Evolutionary conservation across 441 rosid species (phyloP).

Genomic region (Mallotus japonicus): DNA sequence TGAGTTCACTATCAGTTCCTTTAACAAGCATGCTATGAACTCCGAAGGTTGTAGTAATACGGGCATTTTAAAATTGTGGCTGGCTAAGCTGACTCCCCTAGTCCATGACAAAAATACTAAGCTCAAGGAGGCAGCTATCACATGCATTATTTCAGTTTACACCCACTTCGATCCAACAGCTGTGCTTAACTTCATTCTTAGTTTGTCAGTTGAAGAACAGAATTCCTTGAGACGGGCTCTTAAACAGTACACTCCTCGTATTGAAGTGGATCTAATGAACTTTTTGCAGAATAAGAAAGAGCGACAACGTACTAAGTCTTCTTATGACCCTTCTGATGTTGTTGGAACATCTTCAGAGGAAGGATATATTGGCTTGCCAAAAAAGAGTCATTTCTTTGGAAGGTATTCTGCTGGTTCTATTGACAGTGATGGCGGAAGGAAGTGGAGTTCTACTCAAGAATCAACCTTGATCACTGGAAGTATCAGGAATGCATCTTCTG

Average conservation of each 20-base stretch:
- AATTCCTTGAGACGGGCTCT: conserved; percentile 90
- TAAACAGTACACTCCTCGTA: conserved; percentile 93
- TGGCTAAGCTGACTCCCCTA: conserved; percentile 83
- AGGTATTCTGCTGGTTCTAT: conserved; percentile 80
- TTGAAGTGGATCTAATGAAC: conserved; percentile 95
- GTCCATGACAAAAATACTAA: conserved; percentile 87
- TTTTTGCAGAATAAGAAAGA: conserved; percentile 94
- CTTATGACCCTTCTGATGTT: conserved; percentile 80
- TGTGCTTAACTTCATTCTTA: conserved; percentile 89
- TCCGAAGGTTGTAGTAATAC: conserved; percentile 78
- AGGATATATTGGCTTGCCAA: conserved; percentile 64
- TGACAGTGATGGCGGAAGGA: conserved; percentile 81
- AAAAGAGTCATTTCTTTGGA: conserved; percentile 71
- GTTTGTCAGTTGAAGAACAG: conserved; percentile 97
- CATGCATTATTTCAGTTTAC: conserved; percentile 93
- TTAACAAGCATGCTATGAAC: conserved; percentile 70
- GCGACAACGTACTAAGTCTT: conserved; percentile 76
- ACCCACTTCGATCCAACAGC: conserved; percentile 81
- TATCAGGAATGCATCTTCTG: conserved; percentile 50
- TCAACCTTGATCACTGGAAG: conserved; percentile 45
- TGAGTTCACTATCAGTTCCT: conserved; percentile 84
- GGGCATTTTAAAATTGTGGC: conserved; percentile 93
- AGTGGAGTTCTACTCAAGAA: conserved; percentile 83
- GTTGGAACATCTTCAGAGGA: conserved; percentile 92
- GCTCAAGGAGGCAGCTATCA: conserved; percentile 89